Evolutionary conservation across 2,329 filamentous ascomycete species (phyloP).

Genomic region (Phaeoacremonium minimum): DNA sequence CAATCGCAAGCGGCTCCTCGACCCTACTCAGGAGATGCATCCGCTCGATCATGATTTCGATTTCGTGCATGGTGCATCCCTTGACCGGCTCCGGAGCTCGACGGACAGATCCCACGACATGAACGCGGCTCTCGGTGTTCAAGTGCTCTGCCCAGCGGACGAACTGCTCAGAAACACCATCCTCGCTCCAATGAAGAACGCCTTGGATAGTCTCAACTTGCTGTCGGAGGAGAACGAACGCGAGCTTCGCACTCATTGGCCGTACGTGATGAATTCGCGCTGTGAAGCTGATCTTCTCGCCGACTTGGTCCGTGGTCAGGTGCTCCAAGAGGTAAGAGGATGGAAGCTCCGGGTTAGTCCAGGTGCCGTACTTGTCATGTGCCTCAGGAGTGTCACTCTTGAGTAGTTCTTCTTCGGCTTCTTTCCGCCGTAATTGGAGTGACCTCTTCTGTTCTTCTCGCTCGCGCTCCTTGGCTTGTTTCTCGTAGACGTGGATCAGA

Average conservation of each 20-base stretch:
- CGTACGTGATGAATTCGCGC: slow-evolving; percentile 75
- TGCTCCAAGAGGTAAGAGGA: slow-evolving; percentile 36
- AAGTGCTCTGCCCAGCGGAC: slow-evolving; percentile 84
- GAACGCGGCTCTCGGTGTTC: slow-evolving; percentile 71
- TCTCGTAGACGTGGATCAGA: too few species aligned
- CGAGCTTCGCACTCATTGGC: slow-evolving; percentile 74
- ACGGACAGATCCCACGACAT: slow-evolving; percentile 70
- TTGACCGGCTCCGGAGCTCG: slow-evolving; percentile 70
- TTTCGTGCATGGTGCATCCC: slow-evolving; percentile 68
- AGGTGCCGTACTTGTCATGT: slow-evolving; percentile 22
- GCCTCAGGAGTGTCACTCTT: slow-evolving; percentile 21
- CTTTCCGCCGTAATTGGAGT: slow-evolving; percentile 26
- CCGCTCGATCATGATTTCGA: slow-evolving; percentile 67
- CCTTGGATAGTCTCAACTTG: slow-evolving; percentile 81
- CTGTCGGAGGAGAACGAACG: slow-evolving; percentile 83
- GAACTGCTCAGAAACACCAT: slow-evolving; percentile 50
- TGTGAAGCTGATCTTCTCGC: slow-evolving; percentile 60
- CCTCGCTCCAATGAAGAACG: slow-evolving; percentile 67
- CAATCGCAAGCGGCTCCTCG: slow-evolving; percentile 43
- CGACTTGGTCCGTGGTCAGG: slow-evolving; percentile 46
- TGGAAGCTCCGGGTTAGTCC: slow-evolving; percentile 27
- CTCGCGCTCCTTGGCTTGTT: slow-evolving; percentile 11
- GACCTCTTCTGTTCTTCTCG: slow-evolving; percentile 18
- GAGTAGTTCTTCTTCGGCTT: slow-evolving; percentile 19
- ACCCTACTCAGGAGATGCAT: slow-evolving; percentile 49